Evolutionary conservation across 73 alveolate genomes (phyloP).

Genomic region (Paramecium sexaurelia): DNA sequence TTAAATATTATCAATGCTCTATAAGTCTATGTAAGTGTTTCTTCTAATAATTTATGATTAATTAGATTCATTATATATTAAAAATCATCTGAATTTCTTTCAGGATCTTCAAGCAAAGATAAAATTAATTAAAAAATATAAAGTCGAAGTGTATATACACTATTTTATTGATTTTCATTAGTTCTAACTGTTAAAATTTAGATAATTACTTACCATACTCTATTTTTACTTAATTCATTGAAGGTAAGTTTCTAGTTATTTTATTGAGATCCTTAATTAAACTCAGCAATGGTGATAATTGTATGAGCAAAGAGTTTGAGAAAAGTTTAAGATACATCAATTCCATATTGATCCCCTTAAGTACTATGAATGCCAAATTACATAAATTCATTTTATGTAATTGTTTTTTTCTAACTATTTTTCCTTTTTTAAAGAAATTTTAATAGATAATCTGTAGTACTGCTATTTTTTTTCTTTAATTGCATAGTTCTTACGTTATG

Average conservation of each 20-base stretch:
- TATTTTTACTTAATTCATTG: constrained; percentile 18
- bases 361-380: background rate
- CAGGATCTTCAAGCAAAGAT: constrained; percentile 47
- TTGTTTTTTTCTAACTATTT: background rate
- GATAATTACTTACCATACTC: constrained; percentile 37
- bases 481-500: background rate
- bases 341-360: background rate
- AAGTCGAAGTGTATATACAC: constrained; percentile 24
- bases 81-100: constrained; percentile 1
- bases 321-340: background rate
- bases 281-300: constrained; percentile 42
- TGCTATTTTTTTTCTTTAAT: background rate
- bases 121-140: constrained; percentile 30
- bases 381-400: constrained; percentile 8
- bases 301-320: constrained; percentile 35
- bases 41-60: constrained; percentile 43
- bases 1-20: constrained; percentile 28
- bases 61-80: constrained; percentile 39
- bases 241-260: background rate
- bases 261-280: background rate
- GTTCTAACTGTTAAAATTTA: background rate
- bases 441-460: background rate
- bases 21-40: constrained; percentile 41
- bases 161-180: constrained; percentile 35
- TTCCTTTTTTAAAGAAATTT: background rate